A percentile compares a stretch with the other conserved stretches of the same genome.
These are phyloP conservation scores for Quercus phellos DNA, from an alignment of 331 rosid species.

Conservation along the genomic window DNA sequence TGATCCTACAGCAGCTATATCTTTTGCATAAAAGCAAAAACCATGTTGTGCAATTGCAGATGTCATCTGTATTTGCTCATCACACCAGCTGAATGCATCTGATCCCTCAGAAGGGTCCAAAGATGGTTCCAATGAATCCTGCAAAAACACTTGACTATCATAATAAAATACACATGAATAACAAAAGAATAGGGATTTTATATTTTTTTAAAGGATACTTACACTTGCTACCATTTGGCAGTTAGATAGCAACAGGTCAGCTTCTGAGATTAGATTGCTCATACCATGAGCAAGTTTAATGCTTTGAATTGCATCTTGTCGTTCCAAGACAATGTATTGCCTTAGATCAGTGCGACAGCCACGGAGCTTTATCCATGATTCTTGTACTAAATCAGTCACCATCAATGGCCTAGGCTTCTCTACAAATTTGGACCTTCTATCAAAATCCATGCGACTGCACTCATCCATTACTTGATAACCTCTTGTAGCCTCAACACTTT, in stretches of 20 bases:
- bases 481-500: slow-evolving; percentile 29
- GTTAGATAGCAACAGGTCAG: slow-evolving; percentile 51
- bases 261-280: slow-evolving; percentile 73
- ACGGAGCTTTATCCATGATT: slow-evolving; percentile 65
- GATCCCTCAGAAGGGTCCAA: slow-evolving; percentile 33
- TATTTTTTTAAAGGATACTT: slow-evolving; percentile 23
- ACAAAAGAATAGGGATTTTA: slow-evolving; percentile 4
- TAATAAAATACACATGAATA: slow-evolving; percentile 5
- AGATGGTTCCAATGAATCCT: slow-evolving; percentile 53
- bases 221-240: slow-evolving; percentile 31
- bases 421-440: slow-evolving; percentile 15
- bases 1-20: slow-evolving; percentile 48
- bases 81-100: slow-evolving; percentile 40
- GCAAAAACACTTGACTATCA: slow-evolving; percentile 25
- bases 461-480: slow-evolving; percentile 55
- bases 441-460: slow-evolving; percentile 60
- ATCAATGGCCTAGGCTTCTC: slow-evolving; percentile 32
- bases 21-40: slow-evolving; percentile 62
- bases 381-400: slow-evolving; percentile 40
- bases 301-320: slow-evolving; percentile 37
- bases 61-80: slow-evolving; percentile 44
- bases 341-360: slow-evolving; percentile 40
- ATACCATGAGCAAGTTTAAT: slow-evolving; percentile 49
- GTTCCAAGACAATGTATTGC: slow-evolving; percentile 45
- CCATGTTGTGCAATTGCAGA: slow-evolving; percentile 68